These are phyloP conservation scores for Vigna trinervia DNA, from an alignment of 306 rosid species.

Conservation along the genomic window DNA sequence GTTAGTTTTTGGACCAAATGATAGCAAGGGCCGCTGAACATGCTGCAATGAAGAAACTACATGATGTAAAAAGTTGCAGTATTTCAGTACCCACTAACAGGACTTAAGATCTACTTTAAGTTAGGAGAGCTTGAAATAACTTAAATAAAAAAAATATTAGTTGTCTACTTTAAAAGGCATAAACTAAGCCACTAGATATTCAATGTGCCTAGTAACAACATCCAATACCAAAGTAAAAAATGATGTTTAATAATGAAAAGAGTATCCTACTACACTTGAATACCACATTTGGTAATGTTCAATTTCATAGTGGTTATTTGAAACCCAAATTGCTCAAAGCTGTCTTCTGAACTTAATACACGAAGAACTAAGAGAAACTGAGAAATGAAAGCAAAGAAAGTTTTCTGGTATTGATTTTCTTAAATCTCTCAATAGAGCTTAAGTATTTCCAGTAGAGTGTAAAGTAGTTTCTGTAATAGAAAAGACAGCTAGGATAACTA, in stretches of 20 bases:
- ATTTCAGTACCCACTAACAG: conserved; percentile 24
- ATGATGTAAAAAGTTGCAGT: conserved; percentile 31
- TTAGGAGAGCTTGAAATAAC: conserved; percentile 28
- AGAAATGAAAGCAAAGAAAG: too few species aligned
- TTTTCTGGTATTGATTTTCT: too few species aligned
- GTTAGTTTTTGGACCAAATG: conserved; percentile 94
- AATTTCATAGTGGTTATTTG: not conserved
- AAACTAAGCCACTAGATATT: not conserved
- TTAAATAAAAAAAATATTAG: conserved; percentile 15
- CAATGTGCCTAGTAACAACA: not conserved
- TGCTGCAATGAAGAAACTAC: conserved; percentile 65
- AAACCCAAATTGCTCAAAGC: not conserved
- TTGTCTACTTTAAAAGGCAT: conserved; percentile 6
- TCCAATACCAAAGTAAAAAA: not conserved
- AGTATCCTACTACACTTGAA: not conserved
- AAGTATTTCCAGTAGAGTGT: too few species aligned
- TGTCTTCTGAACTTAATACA: not conserved
- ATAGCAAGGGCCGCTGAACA: conserved; percentile 88
- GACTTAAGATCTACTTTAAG: conserved; percentile 22
- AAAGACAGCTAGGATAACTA: too few species aligned
- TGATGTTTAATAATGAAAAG: not conserved
- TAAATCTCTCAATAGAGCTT: too few species aligned
- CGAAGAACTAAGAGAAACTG: too few species aligned
- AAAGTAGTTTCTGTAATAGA: too few species aligned
- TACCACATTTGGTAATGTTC: not conserved